phyloP scores from a whole-genome alignment of 768 basidiomycete species.

The Kwoniella sp. region DNA sequence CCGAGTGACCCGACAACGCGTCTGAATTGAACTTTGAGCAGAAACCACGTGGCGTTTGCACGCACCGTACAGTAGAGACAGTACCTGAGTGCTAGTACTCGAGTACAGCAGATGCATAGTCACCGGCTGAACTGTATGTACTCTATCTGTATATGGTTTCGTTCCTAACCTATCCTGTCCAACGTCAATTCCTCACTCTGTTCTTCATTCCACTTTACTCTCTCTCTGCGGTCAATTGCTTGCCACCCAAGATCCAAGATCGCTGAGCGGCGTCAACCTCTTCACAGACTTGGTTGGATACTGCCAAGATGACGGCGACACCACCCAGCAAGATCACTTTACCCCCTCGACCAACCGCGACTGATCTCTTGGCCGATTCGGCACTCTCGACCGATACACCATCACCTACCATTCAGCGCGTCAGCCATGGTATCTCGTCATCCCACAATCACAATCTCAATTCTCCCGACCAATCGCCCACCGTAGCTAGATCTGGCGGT shows the following conservation, averaged over 20 bases:
- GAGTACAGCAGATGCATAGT: too few relatives aligned
- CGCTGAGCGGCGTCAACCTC: too few relatives aligned
- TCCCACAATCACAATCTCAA: constrained; percentile 11
- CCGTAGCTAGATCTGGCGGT: constrained; percentile 8
- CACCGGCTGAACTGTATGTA: too few relatives aligned
- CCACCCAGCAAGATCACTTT: constrained; percentile 37
- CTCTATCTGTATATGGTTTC: too few relatives aligned
- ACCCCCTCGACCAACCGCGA: constrained; percentile 32
- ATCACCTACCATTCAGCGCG: constrained; percentile 21
- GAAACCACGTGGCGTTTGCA: neutral
- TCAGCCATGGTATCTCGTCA: neutral
- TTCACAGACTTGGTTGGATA: too few relatives aligned
- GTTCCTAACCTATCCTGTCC: too few relatives aligned
- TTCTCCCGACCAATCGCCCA: constrained; percentile 20
- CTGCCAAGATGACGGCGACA: constrained; percentile 34
- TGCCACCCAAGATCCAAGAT: too few relatives aligned
- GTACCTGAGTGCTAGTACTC: too few relatives aligned
- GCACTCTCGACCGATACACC: constrained; percentile 23
- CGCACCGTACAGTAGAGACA: too few relatives aligned
- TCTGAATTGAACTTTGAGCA: neutral
- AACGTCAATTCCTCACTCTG: too few relatives aligned
- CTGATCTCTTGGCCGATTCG: constrained; percentile 26
- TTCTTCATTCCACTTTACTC: too few relatives aligned
- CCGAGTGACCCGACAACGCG: neutral
- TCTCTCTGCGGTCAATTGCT: too few relatives aligned